phyloP scores from a whole-genome alignment of 192 early-diverging fungal genomes.

The Phycomyces nitens region DNA sequence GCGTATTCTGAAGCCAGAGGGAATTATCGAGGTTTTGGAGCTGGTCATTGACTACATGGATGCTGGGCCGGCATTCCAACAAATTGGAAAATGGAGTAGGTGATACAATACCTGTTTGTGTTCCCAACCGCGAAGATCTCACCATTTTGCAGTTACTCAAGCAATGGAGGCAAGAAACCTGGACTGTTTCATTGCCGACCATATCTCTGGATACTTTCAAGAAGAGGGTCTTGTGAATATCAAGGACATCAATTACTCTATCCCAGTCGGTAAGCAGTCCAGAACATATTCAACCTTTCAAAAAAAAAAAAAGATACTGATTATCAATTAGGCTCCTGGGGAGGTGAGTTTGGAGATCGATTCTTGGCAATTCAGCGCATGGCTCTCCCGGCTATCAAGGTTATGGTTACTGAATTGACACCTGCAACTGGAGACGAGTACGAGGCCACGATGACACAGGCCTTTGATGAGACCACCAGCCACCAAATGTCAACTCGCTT shows the following conservation, averaged over 20 bases:
- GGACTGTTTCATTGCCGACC: constrained; percentile 30
- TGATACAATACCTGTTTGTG: neutral
- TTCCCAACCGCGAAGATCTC: neutral
- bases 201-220: constrained; percentile 15
- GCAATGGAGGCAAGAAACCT: constrained; percentile 16
- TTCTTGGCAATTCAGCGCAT: constrained; percentile 27
- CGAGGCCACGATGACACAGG: constrained; percentile 1
- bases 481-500: constrained; percentile 20
- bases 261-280: constrained; percentile 25
- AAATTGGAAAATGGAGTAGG: constrained; percentile 25
- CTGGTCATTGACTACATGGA: constrained; percentile 21
- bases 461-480: constrained; percentile 5
- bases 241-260: constrained; percentile 10
- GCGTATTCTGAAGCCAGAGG: constrained; percentile 28
- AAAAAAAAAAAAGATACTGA: neutral
- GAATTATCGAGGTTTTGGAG: constrained; percentile 30
- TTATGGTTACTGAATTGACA: constrained; percentile 25
- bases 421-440: constrained; percentile 1
- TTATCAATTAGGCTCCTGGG: constrained; percentile 17
- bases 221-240: constrained; percentile 20
- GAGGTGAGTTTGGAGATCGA: constrained; percentile 16
- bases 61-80: constrained; percentile 20
- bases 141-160: constrained; percentile 16
- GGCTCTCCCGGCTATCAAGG: constrained; percentile 28
- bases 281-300: neutral